Percentiles rank a stretch among this genome's conserved stretches.
phyloP scores from a whole-genome alignment of 2,329 filamentous ascomycete genomes.

The Aspergillaceae sp. region DNA sequence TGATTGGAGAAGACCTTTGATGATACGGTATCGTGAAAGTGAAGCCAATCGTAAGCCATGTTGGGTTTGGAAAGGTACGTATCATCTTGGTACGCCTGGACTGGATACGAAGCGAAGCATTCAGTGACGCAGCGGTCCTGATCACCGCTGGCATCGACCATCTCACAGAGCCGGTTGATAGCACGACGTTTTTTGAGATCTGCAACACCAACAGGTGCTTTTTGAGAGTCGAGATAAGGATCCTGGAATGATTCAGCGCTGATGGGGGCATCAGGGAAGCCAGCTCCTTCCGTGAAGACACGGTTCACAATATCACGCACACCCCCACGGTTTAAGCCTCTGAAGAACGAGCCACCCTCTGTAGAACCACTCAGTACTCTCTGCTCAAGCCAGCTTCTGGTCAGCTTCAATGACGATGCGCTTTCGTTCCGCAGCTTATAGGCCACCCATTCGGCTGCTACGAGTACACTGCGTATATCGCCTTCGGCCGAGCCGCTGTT shows the following conservation, averaged over 20 bases:
- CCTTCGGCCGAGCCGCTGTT: constrained; percentile 39
- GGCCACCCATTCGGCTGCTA: constrained; percentile 58
- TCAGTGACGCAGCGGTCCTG: constrained; percentile 57
- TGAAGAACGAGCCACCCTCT: constrained; percentile 45
- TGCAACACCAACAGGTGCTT: constrained; percentile 46
- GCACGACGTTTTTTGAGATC: constrained; percentile 52
- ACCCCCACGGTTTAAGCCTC: constrained; percentile 54
- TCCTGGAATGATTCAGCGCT: constrained; percentile 31
- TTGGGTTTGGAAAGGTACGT: constrained; percentile 81
- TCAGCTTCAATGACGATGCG: constrained; percentile 38
- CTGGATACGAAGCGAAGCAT: constrained; percentile 77
- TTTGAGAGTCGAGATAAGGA: constrained; percentile 20
- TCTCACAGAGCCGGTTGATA: constrained; percentile 51
- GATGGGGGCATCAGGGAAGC: constrained; percentile 43
- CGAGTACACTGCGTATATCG: constrained; percentile 57
- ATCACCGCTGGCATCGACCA: constrained; percentile 55
- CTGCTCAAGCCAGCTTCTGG: constrained; percentile 53
- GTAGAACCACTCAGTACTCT: constrained; percentile 46
- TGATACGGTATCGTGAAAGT: constrained; percentile 82
- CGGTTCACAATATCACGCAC: constrained; percentile 57
- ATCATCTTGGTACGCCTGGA: constrained; percentile 87
- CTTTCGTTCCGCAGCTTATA: constrained; percentile 46
- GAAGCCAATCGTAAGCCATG: constrained; percentile 83
- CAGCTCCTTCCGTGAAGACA: constrained; percentile 57
- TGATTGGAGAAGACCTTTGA: constrained; percentile 71